These are phyloP conservation scores for Dipteronia dyeriana DNA, from an alignment of 345 rosid species.

Conservation along the genomic window DNA sequence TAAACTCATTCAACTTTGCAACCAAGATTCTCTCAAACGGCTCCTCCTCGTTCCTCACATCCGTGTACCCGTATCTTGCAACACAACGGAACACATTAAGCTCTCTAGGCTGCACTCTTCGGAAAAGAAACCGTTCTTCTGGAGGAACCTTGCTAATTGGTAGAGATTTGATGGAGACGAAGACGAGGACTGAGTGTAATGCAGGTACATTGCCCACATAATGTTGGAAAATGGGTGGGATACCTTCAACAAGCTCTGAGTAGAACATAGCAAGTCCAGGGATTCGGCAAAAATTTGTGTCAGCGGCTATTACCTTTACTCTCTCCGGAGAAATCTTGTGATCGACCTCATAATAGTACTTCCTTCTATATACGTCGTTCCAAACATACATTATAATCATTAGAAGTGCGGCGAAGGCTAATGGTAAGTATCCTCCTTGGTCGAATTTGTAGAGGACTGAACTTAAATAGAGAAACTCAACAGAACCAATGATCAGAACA, in stretches of 20 bases:
- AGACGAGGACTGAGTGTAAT: constrained; percentile 41
- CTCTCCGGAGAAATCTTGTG: constrained; percentile 36
- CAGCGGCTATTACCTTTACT: constrained; percentile 16
- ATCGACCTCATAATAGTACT: constrained; percentile 45
- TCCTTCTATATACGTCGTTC: constrained; percentile 40
- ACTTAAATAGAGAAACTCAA: constrained; percentile 41
- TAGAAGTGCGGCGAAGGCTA: constrained; percentile 33
- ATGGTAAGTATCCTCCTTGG: constrained; percentile 51
- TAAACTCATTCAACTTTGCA: constrained; percentile 34
- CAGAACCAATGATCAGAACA: constrained; percentile 24
- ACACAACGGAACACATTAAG: constrained; percentile 41
- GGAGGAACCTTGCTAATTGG: constrained; percentile 35
- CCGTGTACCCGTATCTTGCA: constrained; percentile 51
- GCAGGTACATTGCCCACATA: constrained; percentile 43
- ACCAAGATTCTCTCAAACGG: constrained; percentile 36
- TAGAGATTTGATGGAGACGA: constrained; percentile 45
- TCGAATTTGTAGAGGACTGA: constrained; percentile 50
- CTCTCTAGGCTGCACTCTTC: constrained; percentile 31
- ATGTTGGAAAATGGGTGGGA: constrained; percentile 46
- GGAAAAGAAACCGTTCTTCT: constrained; percentile 43
- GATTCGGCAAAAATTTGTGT: constrained; percentile 18
- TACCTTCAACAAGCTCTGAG: constrained; percentile 45
- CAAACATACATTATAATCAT: constrained; percentile 50
- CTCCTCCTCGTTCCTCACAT: constrained; percentile 30
- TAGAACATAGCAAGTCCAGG: constrained; percentile 51